phyloP scores from a whole-genome alignment of 2,329 filamentous ascomycete genomes.

The Colletotrichum limetticola region DNA sequence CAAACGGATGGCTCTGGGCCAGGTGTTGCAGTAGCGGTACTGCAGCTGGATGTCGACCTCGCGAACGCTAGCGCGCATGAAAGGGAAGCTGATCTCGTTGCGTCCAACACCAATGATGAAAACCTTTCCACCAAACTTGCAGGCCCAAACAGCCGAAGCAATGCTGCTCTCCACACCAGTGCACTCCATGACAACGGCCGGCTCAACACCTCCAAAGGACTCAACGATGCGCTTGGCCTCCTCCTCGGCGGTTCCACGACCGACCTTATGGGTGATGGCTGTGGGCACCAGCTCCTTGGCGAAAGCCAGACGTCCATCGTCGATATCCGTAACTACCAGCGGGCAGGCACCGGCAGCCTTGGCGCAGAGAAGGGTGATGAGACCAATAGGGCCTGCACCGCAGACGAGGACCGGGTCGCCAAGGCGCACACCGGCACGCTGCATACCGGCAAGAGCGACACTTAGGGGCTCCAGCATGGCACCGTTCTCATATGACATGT shows the following conservation, averaged over 20 bases:
- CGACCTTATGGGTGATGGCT: constrained; percentile 84
- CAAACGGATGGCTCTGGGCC: constrained; percentile 91
- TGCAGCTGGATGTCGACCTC: constrained; percentile 97
- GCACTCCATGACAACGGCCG: constrained; percentile 87
- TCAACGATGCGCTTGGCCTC: constrained; percentile 74
- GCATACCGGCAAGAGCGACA: constrained; percentile 88
- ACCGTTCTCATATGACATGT: constrained; percentile 92
- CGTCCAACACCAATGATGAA: constrained; percentile 96
- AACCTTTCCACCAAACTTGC: constrained; percentile 96
- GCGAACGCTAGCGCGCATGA: constrained; percentile 90
- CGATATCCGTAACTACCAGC: constrained; percentile 94
- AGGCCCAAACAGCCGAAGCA: constrained; percentile 84
- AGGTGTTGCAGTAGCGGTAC: constrained; percentile 96
- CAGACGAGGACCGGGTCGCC: constrained; percentile 91
- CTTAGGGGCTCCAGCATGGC: constrained; percentile 90
- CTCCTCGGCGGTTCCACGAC: constrained; percentile 73
- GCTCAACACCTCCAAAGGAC: constrained; percentile 82
- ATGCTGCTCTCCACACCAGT: constrained; percentile 95
- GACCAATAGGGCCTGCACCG: constrained; percentile 92
- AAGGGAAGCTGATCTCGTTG: constrained; percentile 95
- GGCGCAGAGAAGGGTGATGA: constrained; percentile 87
- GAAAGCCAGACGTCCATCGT: constrained; percentile 84
- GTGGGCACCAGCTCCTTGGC: constrained; percentile 85
- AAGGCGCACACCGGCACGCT: constrained; percentile 81
- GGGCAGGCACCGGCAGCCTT: constrained; percentile 90